Percentiles rank a stretch among this genome's conserved stretches.
phyloP scores from a whole-genome alignment of 2,329 filamentous ascomycete species.

The Penicillium sp. region DNA sequence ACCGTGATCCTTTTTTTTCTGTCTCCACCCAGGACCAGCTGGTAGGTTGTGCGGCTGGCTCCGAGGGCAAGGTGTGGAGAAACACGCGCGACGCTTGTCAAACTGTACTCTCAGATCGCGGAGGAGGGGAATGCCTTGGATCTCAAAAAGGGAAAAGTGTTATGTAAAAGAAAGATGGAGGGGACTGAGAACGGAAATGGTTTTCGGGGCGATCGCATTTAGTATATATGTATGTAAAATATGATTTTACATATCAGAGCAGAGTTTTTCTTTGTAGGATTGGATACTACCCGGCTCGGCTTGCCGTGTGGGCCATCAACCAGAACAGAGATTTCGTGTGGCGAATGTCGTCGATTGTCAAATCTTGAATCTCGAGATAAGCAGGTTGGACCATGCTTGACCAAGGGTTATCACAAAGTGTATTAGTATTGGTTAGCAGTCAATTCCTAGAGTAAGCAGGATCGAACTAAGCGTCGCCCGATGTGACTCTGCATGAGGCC shows the following conservation, averaged over 20 bases:
- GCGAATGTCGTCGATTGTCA: too few relatives aligned
- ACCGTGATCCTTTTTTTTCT: too few relatives aligned
- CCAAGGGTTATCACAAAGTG: too few relatives aligned
- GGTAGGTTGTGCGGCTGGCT: constrained; percentile 9
- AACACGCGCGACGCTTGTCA: constrained; percentile 12
- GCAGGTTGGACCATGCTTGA: too few relatives aligned
- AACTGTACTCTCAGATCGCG: constrained; percentile 11
- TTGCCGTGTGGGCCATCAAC: constrained; percentile 11
- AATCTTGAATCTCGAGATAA: too few relatives aligned
- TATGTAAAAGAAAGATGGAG: constrained; percentile 31
- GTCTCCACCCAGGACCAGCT: constrained; percentile 14
- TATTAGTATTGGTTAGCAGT: too few relatives aligned
- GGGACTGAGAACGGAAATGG: background rate
- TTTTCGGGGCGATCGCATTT: too few relatives aligned
- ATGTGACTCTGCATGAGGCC: constrained; percentile 1
- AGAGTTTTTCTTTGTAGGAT: constrained; percentile 4
- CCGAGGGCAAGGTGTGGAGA: constrained; percentile 19
- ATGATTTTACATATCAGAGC: background rate
- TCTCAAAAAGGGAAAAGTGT: constrained; percentile 13
- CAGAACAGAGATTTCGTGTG: background rate
- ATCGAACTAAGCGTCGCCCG: background rate
- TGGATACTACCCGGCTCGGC: background rate
- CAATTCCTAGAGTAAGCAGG: too few relatives aligned
- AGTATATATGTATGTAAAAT: too few relatives aligned
- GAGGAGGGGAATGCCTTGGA: background rate